These are phyloP conservation scores for Parietichytrium sp. DNA, from an alignment of 108 stramenopile species.

Conservation along the genomic window DNA sequence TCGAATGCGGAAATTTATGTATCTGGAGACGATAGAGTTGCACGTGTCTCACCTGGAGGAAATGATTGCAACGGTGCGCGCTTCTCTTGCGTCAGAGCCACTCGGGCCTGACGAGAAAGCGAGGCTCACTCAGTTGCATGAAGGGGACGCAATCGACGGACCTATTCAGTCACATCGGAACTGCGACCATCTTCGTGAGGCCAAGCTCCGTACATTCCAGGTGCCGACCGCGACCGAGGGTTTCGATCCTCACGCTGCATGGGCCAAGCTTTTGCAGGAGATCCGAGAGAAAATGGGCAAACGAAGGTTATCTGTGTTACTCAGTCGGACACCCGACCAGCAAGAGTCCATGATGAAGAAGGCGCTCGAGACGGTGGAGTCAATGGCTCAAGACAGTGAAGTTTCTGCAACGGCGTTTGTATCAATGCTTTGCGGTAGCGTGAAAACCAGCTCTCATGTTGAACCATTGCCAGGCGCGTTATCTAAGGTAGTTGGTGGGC, in stretches of 20 bases:
- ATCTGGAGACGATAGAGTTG: conserved; percentile 1
- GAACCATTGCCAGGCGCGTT: too few relatives aligned
- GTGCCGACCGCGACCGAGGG: conserved; percentile 16
- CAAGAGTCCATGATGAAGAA: too few relatives aligned
- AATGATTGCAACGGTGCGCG: not conserved
- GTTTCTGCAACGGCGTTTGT: too few relatives aligned
- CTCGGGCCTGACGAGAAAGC: conserved; percentile 2
- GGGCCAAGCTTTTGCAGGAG: conserved; percentile 7
- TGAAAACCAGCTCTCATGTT: too few relatives aligned
- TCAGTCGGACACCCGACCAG: too few relatives aligned
- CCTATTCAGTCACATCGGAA: not conserved
- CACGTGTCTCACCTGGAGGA: not conserved
- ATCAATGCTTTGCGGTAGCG: too few relatives aligned
- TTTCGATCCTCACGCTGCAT: not conserved
- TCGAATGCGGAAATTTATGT: conserved; percentile 33
- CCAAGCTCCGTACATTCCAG: not conserved
- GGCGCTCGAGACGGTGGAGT: too few relatives aligned
- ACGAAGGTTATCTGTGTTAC: too few relatives aligned
- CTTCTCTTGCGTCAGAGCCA: too few relatives aligned
- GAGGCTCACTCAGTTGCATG: not conserved
- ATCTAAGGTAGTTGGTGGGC: too few relatives aligned
- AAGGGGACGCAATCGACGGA: not conserved
- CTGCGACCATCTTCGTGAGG: conserved; percentile 17
- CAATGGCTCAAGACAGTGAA: too few relatives aligned
- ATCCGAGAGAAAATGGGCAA: not conserved